phyloP scores from a whole-genome alignment of 148 eudicot genomes.

The Camellia sinensis region DNA sequence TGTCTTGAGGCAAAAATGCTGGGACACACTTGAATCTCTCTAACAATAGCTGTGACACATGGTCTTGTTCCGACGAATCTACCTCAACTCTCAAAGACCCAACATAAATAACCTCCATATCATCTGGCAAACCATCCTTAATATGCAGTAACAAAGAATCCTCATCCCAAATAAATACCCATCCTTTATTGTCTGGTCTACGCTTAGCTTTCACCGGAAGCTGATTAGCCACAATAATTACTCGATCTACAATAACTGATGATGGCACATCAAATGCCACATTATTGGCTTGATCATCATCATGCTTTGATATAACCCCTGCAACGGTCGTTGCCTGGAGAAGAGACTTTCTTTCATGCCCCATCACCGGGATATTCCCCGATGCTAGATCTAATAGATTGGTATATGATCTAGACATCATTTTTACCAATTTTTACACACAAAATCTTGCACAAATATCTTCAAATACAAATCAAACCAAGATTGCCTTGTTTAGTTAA shows the following conservation, averaged over 20 bases:
- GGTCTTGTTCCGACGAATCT: constrained; percentile 43
- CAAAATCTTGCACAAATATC: constrained; percentile 7
- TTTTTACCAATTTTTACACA: constrained; percentile 22
- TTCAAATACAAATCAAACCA: background rate
- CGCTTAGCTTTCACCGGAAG: constrained; percentile 51
- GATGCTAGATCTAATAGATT: constrained; percentile 59
- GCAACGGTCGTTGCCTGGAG: constrained; percentile 51
- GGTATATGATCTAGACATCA: constrained; percentile 66
- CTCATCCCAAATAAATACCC: constrained; percentile 60
- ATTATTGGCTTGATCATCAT: constrained; percentile 50
- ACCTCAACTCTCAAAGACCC: constrained; percentile 52
- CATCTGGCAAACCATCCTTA: constrained; percentile 61
- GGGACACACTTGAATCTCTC: constrained; percentile 57
- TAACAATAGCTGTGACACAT: constrained; percentile 44
- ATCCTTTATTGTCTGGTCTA: constrained; percentile 52
- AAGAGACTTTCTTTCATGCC: constrained; percentile 43
- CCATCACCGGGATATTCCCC: constrained; percentile 57
- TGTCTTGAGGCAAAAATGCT: constrained; percentile 44
- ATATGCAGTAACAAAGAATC: constrained; percentile 45
- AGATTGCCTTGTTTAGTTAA: background rate
- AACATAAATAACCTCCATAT: constrained; percentile 55
- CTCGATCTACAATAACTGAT: constrained; percentile 42
- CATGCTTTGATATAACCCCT: constrained; percentile 49
- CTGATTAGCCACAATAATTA: constrained; percentile 54
- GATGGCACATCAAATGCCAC: constrained; percentile 50